Conservation (phyloP, 345 rosid species). For the Euphorbia tirucalli region DNA sequence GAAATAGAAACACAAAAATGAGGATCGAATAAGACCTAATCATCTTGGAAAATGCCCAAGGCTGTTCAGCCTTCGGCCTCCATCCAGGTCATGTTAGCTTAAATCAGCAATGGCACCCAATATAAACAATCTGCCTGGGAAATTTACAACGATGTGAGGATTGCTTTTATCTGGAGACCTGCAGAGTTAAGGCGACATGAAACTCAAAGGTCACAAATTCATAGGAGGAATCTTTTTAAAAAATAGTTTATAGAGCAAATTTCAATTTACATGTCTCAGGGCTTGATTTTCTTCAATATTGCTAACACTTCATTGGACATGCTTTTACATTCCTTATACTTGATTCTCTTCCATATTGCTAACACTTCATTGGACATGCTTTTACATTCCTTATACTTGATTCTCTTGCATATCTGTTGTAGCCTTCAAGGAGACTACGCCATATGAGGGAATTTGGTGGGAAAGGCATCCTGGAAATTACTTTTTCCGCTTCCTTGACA, state of each 20-base stretch:
- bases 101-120: not conserved
- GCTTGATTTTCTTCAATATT: not conserved
- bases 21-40: not conserved
- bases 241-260: not conserved
- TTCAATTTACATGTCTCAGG: not conserved
- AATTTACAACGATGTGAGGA: not conserved
- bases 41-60: not conserved
- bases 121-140: constrained; percentile 5
- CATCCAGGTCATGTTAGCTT: not conserved
- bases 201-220: not conserved
- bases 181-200: too few relatives aligned
- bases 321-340: not conserved
- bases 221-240: not conserved
- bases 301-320: not conserved
- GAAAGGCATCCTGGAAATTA: constrained; percentile 66
- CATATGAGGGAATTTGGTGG: constrained; percentile 61
- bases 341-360: not conserved
- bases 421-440: constrained; percentile 77
- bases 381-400: constrained; percentile 8
- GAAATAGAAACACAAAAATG: not conserved
- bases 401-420: constrained; percentile 38
- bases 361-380: not conserved
- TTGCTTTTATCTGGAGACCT: too few relatives aligned
- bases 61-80: constrained; percentile 4
- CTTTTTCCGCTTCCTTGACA: constrained; percentile 60